Conservation (phyloP, 805 yeast genomes). For the Candida dendrica region DNA sequence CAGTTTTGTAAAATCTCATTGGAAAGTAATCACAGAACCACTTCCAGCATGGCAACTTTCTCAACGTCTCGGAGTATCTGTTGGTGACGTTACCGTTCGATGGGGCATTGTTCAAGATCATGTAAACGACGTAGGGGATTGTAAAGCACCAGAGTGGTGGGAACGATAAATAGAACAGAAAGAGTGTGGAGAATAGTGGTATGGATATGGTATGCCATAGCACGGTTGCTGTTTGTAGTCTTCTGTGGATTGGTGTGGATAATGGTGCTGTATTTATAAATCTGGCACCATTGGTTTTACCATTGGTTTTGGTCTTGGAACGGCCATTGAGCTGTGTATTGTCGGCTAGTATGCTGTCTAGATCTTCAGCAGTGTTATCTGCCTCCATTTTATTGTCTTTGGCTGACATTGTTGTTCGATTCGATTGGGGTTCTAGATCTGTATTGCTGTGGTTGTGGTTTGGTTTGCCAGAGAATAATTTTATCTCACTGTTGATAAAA, state of each 20-base stretch:
- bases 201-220: slow-evolving; percentile 71
- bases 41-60: slow-evolving; percentile 55
- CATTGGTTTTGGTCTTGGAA: too few species aligned
- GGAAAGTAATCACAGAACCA: slow-evolving; percentile 80
- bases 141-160: slow-evolving; percentile 63
- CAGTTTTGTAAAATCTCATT: slow-evolving; percentile 57
- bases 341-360: too few species aligned
- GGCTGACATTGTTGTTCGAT: too few species aligned
- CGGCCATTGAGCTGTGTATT: too few species aligned
- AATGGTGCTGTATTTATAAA: slow-evolving; percentile 39
- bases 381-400: too few species aligned
- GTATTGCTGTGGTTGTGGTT: too few species aligned
- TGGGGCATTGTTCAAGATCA: slow-evolving; percentile 56
- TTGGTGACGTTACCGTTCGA: slow-evolving; percentile 63
- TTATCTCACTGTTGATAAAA: too few species aligned
- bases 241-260: slow-evolving; percentile 44
- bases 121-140: slow-evolving; percentile 57
- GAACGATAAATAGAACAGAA: slow-evolving; percentile 50
- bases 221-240: slow-evolving; percentile 62
- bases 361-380: too few species aligned
- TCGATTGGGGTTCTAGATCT: too few species aligned
- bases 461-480: too few species aligned
- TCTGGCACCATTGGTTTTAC: too few species aligned
- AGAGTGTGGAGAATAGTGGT: slow-evolving; percentile 47
- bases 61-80: slow-evolving; percentile 49